Evolutionary conservation across 31 red algal genomes (phyloP).

Genomic region (Asparagopsis taxiformis): DNA sequence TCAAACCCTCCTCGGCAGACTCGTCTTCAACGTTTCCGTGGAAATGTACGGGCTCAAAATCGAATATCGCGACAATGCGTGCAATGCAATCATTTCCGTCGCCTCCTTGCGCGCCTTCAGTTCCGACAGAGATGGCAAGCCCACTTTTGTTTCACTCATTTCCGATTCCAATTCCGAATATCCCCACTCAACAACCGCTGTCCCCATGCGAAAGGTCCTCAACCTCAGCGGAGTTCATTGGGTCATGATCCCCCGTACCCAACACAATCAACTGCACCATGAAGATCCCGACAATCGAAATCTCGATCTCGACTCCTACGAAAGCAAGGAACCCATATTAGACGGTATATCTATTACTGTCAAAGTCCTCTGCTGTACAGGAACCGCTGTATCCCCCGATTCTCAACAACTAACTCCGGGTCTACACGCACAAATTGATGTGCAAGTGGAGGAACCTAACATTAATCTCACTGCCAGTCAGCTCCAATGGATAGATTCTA

Average conservation of each 20-base stretch:
- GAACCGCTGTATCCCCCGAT: constrained; percentile 15
- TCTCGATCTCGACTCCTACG: constrained; percentile 32
- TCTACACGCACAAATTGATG: constrained; percentile 48
- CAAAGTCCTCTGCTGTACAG: constrained; percentile 23
- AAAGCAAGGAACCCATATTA: constrained; percentile 16
- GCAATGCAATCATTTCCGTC: no score
- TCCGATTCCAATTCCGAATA: constrained; percentile 11
- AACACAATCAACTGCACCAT: background rate
- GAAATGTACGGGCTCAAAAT: no score
- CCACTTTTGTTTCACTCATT: constrained; percentile 41
- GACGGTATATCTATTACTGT: constrained; percentile 29
- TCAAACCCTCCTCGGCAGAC: no score
- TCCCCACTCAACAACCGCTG: constrained; percentile 22
- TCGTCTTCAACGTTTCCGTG: background rate
- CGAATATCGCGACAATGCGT: no score
- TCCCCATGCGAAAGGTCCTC: constrained; percentile 67
- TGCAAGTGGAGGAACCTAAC: constrained; percentile 51
- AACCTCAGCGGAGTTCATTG: constrained; percentile 42
- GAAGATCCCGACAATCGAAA: background rate
- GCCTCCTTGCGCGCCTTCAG: background rate
- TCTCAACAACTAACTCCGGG: constrained; percentile 12
- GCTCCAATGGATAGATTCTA: constrained; percentile 52
- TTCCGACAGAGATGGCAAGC: constrained; percentile 21
- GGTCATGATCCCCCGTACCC: constrained; percentile 38
- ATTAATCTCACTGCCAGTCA: constrained; percentile 54